These are phyloP conservation scores for Bremia lactucae DNA, from an alignment of 352 stramenopile species.

Conservation along the genomic window DNA sequence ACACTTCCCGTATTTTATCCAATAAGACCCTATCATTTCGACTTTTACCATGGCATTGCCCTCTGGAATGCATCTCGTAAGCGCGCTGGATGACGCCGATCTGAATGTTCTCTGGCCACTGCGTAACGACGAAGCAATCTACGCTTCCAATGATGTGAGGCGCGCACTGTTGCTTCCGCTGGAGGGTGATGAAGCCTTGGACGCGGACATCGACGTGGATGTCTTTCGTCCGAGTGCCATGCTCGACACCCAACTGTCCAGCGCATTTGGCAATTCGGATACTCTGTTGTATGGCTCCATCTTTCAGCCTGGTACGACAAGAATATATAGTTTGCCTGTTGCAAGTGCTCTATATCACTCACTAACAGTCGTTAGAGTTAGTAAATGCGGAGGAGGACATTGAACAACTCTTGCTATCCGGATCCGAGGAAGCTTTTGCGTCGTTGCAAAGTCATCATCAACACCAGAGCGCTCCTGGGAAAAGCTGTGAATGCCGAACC, in stretches of 20 bases:
- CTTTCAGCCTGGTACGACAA: constrained; percentile 25
- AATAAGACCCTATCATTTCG: background rate
- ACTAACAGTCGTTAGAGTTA: constrained; percentile 12
- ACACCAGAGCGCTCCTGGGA: constrained; percentile 13
- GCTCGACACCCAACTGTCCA: constrained; percentile 36
- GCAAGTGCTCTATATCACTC: background rate
- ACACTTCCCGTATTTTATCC: too few species aligned
- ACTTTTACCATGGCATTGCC: constrained; percentile 10
- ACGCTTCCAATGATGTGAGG: constrained; percentile 8
- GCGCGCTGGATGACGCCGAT: constrained; percentile 23
- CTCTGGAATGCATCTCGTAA: constrained; percentile 30
- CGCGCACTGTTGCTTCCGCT: constrained; percentile 12
- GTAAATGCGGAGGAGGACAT: constrained; percentile 37
- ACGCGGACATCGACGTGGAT: constrained; percentile 50
- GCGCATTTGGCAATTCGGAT: constrained; percentile 24
- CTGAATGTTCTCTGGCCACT: constrained; percentile 7
- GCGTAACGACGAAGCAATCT: background rate
- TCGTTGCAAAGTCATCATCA: constrained; percentile 24
- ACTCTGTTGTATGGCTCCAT: constrained; percentile 25
- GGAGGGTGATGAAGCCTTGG: constrained; percentile 16
- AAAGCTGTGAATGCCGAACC: constrained; percentile 20
- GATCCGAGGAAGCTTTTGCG: constrained; percentile 19
- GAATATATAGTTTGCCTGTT: background rate
- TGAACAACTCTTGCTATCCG: constrained; percentile 53
- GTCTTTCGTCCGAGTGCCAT: constrained; percentile 57